Evolutionary conservation across 805 yeast genomes (phyloP).

Genomic region (Nakazawaea holstii): DNA sequence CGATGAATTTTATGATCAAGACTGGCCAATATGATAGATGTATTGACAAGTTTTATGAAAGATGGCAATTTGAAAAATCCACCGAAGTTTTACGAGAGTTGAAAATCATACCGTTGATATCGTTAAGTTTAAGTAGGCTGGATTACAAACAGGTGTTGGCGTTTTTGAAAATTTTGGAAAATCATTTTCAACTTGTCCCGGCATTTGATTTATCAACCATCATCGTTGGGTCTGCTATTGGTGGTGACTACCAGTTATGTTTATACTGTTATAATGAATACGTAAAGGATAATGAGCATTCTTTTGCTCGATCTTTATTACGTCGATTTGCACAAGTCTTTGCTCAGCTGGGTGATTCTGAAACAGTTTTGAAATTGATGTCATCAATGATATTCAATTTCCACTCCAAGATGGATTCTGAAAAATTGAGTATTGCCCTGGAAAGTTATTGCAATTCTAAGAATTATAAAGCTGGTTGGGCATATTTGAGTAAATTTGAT

Average conservation of each 20-base stretch:
- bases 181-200: not conserved
- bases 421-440: not conserved
- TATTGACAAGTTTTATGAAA: not conserved
- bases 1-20: not conserved
- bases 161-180: not conserved
- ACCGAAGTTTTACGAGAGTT: not conserved
- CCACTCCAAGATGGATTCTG: not conserved
- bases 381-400: not conserved
- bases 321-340: not conserved
- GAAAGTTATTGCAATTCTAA: not conserved
- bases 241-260: not conserved
- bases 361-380: not conserved
- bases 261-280: not conserved
- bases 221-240: not conserved
- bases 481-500: not conserved
- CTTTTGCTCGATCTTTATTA: conserved; percentile 1
- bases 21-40: conserved; percentile 9
- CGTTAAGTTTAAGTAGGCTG: not conserved
- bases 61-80: not conserved
- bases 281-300: not conserved
- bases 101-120: not conserved
- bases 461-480: not conserved
- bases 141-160: conserved; percentile 3
- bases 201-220: not conserved
- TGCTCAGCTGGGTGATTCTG: conserved; percentile 2